phyloP scores from a whole-genome alignment of 352 stramenopile genomes.

The Thraustotheca clavata region DNA sequence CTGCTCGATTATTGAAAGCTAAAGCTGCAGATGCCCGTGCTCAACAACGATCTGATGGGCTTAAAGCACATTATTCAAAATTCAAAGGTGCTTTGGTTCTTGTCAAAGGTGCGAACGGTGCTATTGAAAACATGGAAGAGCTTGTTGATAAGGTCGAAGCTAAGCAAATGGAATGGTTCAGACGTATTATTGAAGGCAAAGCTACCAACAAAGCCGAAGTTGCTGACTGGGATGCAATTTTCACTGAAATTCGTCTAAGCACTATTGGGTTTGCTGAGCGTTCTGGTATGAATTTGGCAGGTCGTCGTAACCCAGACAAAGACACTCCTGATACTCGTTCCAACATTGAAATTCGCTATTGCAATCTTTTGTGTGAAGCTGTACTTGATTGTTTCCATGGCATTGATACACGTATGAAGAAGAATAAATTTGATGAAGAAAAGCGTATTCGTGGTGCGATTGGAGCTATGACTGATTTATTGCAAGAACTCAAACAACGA shows the following conservation, averaged over 20 bases:
- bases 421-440: slow-evolving; percentile 41
- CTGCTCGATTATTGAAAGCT: slow-evolving; percentile 39
- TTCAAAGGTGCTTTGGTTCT: slow-evolving; percentile 60
- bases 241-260: slow-evolving; percentile 67
- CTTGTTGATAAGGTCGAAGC: slow-evolving; percentile 65
- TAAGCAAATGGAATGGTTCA: slow-evolving; percentile 65
- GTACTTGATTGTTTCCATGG: slow-evolving; percentile 61
- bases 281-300: slow-evolving; percentile 73
- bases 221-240: slow-evolving; percentile 61
- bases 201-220: slow-evolving; percentile 79
- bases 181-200: slow-evolving; percentile 61
- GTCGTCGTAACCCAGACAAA: slow-evolving; percentile 52
- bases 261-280: slow-evolving; percentile 74
- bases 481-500: slow-evolving; percentile 57
- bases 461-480: slow-evolving; percentile 39
- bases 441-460: slow-evolving; percentile 66
- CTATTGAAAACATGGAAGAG: slow-evolving; percentile 57
- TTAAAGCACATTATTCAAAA: slow-evolving; percentile 86
- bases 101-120: slow-evolving; percentile 68
- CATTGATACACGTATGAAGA: slow-evolving; percentile 62
- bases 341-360: slow-evolving; percentile 53
- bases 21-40: slow-evolving; percentile 71
- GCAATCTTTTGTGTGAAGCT: slow-evolving; percentile 45
- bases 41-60: slow-evolving; percentile 19
- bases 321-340: slow-evolving; percentile 68